phyloP scores from a whole-genome alignment of 148 eudicot genomes.

The Diospyros lotus region DNA sequence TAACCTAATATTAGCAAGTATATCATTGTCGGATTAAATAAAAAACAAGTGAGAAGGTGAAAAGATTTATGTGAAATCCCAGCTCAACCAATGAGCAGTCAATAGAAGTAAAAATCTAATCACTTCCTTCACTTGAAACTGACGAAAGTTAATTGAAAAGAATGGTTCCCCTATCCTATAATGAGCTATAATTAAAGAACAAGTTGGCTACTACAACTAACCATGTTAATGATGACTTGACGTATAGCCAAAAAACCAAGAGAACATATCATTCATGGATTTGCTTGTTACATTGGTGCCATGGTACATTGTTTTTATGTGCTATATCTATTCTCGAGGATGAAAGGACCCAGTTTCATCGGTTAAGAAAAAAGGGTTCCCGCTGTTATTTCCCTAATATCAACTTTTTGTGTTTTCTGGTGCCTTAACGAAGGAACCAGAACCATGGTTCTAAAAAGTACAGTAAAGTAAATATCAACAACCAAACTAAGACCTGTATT shows the following conservation, averaged over 20 bases:
- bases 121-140: not conserved
- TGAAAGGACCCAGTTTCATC: not conserved
- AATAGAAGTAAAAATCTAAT: not conserved
- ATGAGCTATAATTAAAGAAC: not conserved
- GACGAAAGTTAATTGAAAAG: not conserved
- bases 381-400: not conserved
- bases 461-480: not conserved
- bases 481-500: not conserved
- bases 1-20: not conserved
- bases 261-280: not conserved
- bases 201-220: not conserved
- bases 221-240: not conserved
- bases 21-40: not conserved
- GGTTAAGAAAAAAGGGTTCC: not conserved
- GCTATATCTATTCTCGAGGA: not conserved
- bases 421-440: not conserved
- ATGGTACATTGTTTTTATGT: not conserved
- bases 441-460: not conserved
- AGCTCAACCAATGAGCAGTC: not conserved
- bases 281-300: not conserved
- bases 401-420: not conserved
- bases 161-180: slow-evolving; percentile 1
- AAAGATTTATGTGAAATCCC: not conserved
- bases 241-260: slow-evolving; percentile 1
- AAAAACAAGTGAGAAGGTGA: slow-evolving; percentile 2